A percentile compares a stretch with the other conserved stretches of the same genome.
Conservation (phyloP, 345 rosid genomes). For the Boechera retrofracta region DNA sequence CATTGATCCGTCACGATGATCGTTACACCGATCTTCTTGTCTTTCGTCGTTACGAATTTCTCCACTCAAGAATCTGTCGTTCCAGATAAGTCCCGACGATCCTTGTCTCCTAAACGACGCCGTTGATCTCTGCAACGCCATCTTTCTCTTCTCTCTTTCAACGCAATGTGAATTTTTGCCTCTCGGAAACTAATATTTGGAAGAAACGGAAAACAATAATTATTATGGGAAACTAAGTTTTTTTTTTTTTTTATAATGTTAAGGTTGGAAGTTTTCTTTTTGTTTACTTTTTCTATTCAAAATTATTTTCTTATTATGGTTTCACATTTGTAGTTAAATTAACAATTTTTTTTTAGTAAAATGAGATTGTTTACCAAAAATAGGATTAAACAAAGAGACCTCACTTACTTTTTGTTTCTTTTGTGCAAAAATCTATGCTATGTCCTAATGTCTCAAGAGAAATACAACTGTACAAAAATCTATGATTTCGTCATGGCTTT, state of each 20-base stretch:
- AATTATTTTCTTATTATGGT: slow-evolving; percentile 13
- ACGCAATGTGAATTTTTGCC: slow-evolving; percentile 29
- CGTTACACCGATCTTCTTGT: slow-evolving; percentile 36
- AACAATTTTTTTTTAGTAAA: not conserved
- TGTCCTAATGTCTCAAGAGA: not conserved
- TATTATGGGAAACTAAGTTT: slow-evolving; percentile 18
- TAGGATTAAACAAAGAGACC: slow-evolving; percentile 10
- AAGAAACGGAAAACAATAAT: slow-evolving; percentile 7
- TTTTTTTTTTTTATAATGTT: not conserved
- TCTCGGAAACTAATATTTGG: not conserved
- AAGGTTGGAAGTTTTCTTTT: not conserved
- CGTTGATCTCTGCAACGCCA: slow-evolving; percentile 65
- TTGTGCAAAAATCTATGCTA: not conserved
- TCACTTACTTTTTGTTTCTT: slow-evolving; percentile 1
- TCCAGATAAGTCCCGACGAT: slow-evolving; percentile 85
- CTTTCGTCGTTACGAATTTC: slow-evolving; percentile 49
- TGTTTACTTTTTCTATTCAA: not conserved
- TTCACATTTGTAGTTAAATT: slow-evolving; percentile 15
- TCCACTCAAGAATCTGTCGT: slow-evolving; percentile 59
- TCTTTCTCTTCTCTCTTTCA: slow-evolving; percentile 29
- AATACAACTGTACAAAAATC: not conserved
- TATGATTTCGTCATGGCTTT: too few relatives aligned
- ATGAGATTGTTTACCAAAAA: slow-evolving; percentile 21
- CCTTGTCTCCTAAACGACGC: slow-evolving; percentile 89
- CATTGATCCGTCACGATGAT: slow-evolving; percentile 45